Evolutionary conservation across 306 rosid genomes (phyloP), one percentile per base, ranked within the genome.

Genomic region (Casuarina equisetifolia): DNA sequence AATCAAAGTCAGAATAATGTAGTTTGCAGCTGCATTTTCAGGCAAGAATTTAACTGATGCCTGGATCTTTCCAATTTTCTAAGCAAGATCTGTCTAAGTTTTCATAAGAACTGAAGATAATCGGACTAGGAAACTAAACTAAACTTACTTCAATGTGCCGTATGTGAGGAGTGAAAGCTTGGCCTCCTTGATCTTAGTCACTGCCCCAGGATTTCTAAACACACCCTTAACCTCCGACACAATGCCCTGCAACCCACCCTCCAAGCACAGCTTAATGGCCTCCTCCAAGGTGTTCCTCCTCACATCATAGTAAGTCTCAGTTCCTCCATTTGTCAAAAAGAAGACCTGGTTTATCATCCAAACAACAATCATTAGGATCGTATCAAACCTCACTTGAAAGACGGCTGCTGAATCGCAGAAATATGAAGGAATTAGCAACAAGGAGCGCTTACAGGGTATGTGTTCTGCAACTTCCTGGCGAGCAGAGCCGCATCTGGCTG

Each of bases 281-380:
- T 92, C 99, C 64, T 96, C 99, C 80, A 96, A 85, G 9, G 99
- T 76, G 78, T 96, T 96, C 74, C 99, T 92, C 61, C 99, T 86
- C 59, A 71, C 91, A 72, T 92, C 99, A 52, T 90, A 70, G 79
- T 81, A 96, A 20, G 86, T n/a, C 78, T 92, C 88, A 32, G 73
- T 82, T 17, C 99, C 98, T 39, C 99, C 99, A 67, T 96, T 90
- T 10, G 99, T 92, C 86, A 96, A 88, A 88, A 92, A 96, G 77
- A 79, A 96, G 13, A 94, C 97, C 97, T 94, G 85, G 63, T 25
- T 42, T 59, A 77, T 19, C 71, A 66, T 50, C 17, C 10, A 7
- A 49, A 4, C 58, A 55, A 51, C 72, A 35, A n/a, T 5, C n/a
- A 12, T 53, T 7, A 19, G 45, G 17, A 40, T 25, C 32, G 32